phyloP scores from a whole-genome alignment of 306 rosid species.

The Trifolium repens region DNA sequence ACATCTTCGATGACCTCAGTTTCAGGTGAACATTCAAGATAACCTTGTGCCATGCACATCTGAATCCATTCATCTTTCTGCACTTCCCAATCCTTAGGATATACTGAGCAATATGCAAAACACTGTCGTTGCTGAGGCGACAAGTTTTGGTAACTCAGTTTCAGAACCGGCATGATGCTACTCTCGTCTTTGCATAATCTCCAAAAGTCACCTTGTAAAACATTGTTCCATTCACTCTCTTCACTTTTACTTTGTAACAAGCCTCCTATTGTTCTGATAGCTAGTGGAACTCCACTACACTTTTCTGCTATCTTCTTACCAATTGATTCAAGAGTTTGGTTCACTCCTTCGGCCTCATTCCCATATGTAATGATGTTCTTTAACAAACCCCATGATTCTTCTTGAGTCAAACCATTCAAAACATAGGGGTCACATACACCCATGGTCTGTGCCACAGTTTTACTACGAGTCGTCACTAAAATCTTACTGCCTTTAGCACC shows the following conservation, averaged over 20 bases:
- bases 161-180: slow-evolving; percentile 12
- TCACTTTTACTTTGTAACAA: background rate
- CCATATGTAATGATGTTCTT: background rate
- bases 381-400: slow-evolving; percentile 8
- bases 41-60: background rate
- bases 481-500: background rate
- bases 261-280: slow-evolving; percentile 2
- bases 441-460: background rate
- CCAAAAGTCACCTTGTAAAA: slow-evolving; percentile 21
- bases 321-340: slow-evolving; percentile 8
- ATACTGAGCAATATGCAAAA: slow-evolving; percentile 2
- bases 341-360: background rate
- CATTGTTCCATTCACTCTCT: background rate
- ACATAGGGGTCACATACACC: background rate
- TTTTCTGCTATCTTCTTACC: slow-evolving; percentile 3
- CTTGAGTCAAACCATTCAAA: background rate
- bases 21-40: background rate
- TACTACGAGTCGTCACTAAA: slow-evolving; percentile 2
- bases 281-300: background rate
- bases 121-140: slow-evolving; percentile 15
- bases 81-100: slow-evolving; percentile 11
- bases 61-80: slow-evolving; percentile 21
- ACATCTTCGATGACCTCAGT: background rate
- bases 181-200: background rate
- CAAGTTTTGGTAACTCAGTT: slow-evolving; percentile 17